Conservation (phyloP, 495 filamentous ascomycete genomes). For the Hypoxylon fuscum region DNA sequence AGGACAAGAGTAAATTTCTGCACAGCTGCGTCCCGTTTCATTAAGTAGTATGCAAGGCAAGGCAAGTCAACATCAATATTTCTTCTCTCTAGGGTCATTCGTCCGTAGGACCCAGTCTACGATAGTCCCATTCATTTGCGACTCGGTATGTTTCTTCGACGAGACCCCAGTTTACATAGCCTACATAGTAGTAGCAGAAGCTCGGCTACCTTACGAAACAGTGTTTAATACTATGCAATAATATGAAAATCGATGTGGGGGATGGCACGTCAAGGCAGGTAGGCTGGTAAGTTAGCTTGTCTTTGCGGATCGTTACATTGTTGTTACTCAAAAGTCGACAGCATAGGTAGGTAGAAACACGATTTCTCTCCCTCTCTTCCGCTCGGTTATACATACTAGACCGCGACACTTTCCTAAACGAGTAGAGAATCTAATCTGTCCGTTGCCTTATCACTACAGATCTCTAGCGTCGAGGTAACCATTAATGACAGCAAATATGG, state of each 20-base stretch:
- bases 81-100: conserved; percentile 18
- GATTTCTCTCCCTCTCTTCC: neutral
- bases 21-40: conserved; percentile 14
- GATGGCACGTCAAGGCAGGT: conserved; percentile 4
- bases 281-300: conserved; percentile 7
- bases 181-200: too few relatives aligned
- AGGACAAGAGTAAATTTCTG: neutral
- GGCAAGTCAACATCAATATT: neutral
- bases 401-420: conserved; percentile 21
- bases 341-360: neutral
- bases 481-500: conserved; percentile 34
- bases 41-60: conserved; percentile 28
- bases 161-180: conserved; percentile 15
- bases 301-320: conserved; percentile 13
- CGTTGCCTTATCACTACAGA: conserved; percentile 14
- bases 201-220: conserved; percentile 14
- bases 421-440: conserved; percentile 9
- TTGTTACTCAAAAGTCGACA: neutral
- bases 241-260: too few relatives aligned
- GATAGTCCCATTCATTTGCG: conserved; percentile 27
- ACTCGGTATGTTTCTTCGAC: conserved; percentile 13
- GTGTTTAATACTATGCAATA: conserved; percentile 14
- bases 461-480: conserved; percentile 19
- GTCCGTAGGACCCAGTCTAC: conserved; percentile 26
- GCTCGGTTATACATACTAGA: neutral